Percentiles rank a stretch among this genome's conserved stretches.
Conservation (phyloP, 75 land plant genomes). For the Pinus albicaulis region DNA sequence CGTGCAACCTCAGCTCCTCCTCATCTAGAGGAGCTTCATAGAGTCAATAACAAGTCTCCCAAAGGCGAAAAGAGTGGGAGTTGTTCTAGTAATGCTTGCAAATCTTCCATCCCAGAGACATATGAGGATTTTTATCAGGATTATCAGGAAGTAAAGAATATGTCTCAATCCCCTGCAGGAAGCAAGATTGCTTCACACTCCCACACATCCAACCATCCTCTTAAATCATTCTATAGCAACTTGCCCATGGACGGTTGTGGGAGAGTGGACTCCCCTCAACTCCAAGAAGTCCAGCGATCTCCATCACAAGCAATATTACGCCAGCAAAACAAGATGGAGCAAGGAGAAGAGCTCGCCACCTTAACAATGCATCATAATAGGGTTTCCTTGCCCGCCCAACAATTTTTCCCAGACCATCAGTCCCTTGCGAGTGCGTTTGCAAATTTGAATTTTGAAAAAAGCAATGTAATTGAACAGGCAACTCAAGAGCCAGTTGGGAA, state of each 20-base stretch:
- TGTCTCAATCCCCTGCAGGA: background rate
- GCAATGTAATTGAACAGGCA: background rate
- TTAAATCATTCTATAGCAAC: constrained; percentile 1
- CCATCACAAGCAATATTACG: background rate
- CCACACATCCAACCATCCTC: background rate
- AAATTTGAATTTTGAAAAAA: constrained; percentile 15
- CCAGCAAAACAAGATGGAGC: background rate
- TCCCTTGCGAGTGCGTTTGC: constrained; percentile 32
- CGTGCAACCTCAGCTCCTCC: constrained; percentile 33
- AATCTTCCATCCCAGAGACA: background rate
- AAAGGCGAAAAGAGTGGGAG: background rate
- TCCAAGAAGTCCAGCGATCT: background rate
- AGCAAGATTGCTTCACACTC: background rate
- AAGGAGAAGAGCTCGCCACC: background rate
- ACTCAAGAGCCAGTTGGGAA: constrained; percentile 5
- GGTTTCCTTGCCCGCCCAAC: background rate
- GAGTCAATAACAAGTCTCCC: background rate
- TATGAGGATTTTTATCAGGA: background rate
- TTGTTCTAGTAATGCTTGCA: background rate
- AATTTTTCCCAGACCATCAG: constrained; percentile 11
- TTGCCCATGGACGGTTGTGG: background rate
- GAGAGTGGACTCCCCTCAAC: background rate
- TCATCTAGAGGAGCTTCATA: constrained; percentile 10
- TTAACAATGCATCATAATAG: background rate
- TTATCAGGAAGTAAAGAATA: constrained; percentile 1